Evolutionary conservation across 1,139 yeast species (phyloP).

Genomic region (Schwanniomyces etchellsii): DNA sequence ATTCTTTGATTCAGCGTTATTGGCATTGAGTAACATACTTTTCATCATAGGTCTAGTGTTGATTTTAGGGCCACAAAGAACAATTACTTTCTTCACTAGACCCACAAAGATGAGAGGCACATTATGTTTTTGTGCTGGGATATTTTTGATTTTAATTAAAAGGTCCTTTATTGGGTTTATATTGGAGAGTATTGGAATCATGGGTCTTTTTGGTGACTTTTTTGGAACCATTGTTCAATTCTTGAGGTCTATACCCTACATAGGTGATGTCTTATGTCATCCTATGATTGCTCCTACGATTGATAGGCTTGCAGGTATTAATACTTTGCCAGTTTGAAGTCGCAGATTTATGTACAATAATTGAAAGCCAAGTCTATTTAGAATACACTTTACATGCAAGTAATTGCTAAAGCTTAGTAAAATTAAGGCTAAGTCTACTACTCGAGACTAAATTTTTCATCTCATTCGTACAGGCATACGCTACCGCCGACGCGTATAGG

Average conservation of each 20-base stretch:
- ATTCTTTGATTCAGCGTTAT: constrained; percentile 81
- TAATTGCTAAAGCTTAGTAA: too few relatives aligned
- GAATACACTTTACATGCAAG: too few relatives aligned
- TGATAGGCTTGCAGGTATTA: constrained; percentile 42
- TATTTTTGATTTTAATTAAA: constrained; percentile 66
- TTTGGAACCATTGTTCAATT: constrained; percentile 89
- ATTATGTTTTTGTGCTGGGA: constrained; percentile 69
- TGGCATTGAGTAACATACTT: constrained; percentile 83
- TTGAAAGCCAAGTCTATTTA: too few relatives aligned
- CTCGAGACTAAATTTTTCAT: too few relatives aligned
- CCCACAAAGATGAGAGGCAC: constrained; percentile 87
- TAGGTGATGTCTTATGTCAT: constrained; percentile 80
- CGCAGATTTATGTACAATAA: too few relatives aligned
- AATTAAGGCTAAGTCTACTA: too few relatives aligned
- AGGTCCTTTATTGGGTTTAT: constrained; percentile 81
- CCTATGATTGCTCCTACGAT: constrained; percentile 77
- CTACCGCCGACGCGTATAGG: too few relatives aligned
- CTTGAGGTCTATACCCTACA: constrained; percentile 77
- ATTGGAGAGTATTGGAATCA: constrained; percentile 80
- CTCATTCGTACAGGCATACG: too few relatives aligned
- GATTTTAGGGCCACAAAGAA: constrained; percentile 84
- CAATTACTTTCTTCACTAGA: constrained; percentile 77
- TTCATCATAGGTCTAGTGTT: constrained; percentile 78
- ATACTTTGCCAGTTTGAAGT: constrained; percentile 36
- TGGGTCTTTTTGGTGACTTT: constrained; percentile 87